Percentiles rank a stretch among this genome's conserved stretches.
These are phyloP conservation scores for Pontederia paniculata DNA, from an alignment of 176 grass and related monocot genomes.

Conservation along the genomic window DNA sequence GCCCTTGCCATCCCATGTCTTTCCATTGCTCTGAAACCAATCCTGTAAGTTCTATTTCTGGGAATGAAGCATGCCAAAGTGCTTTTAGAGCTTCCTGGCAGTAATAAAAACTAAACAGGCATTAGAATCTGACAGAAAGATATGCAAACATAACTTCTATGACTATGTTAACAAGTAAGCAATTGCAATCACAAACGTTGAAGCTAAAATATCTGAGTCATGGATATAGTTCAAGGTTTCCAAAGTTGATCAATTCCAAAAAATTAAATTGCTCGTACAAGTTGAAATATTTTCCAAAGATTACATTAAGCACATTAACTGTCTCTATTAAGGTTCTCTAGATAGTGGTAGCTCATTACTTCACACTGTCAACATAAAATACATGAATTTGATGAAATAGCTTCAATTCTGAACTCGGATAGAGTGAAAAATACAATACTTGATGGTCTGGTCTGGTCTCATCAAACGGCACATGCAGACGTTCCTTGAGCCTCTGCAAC, in stretches of 20 bases:
- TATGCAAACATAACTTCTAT: not conserved
- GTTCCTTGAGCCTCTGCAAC: constrained; percentile 68
- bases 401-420: not conserved
- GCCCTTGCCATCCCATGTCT: constrained; percentile 85
- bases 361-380: not conserved
- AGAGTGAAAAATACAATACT: constrained; percentile 22
- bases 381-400: not conserved
- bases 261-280: not conserved
- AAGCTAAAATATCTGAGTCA: too few species aligned
- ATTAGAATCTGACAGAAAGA: not conserved
- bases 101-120: constrained; percentile 5
- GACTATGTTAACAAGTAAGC: not conserved
- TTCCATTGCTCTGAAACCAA: constrained; percentile 91
- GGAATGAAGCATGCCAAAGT: constrained; percentile 73
- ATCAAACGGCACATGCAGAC: constrained; percentile 69
- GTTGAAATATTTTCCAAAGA: not conserved
- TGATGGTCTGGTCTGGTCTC: constrained; percentile 62
- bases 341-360: not conserved
- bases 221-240: too few species aligned
- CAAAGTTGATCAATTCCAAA: too few species aligned
- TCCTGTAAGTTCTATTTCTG: constrained; percentile 46
- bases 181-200: too few species aligned
- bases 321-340: not conserved
- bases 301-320: not conserved
- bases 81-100: constrained; percentile 58